Base-by-base conservation (phyloP, 192 early-diverging fungal genomes). In the Spinellus fusiger region DNA sequence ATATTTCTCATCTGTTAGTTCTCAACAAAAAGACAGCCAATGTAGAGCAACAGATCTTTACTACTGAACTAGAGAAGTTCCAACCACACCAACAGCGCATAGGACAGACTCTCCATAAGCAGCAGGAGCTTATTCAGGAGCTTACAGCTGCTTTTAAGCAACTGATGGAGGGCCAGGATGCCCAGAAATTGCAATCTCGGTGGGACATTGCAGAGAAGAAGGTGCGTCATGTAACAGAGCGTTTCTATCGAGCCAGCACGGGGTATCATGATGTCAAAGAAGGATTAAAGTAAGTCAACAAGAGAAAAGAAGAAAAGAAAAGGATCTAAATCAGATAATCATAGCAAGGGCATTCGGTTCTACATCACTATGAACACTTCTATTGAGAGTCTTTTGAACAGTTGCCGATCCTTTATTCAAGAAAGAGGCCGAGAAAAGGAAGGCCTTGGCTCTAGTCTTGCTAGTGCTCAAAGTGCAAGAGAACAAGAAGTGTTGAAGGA, bases 61-160 rank as follows among this genome's bases (percentile, higher is more conserved):
- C 87, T 7, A 80, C 84, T 51, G 94, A 98, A 73, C 77, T 98
- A 38, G 87, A 87, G 64, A 98, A 98, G 71, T 98, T 89, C 68
- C 80, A 89, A 27, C 86, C 84, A 18, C 78, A 91, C 59, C 82
- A 88, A 48, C 81, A 87, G 49, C 77, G 88, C n/a, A 74, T 98
- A 25, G 76, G 79, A 9, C 69, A 84, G 2, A 88, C 89, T 34
- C 71, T 92, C 35, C 80, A 89, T 47, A 77, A 84, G 58, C 93
- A 98, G 31, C 75, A 76, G 9, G 78, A 80, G 47, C 66, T 94
- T 26, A 75, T 96, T 61, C 81, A 84, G 63, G 88, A 88, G 35
- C 62, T 98, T 7, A 83, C 88, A 0, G 71, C 78, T 18, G 88
- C 90, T 62, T 95, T 89, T 65, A 84, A 89, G 49, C 75, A 69